Percentiles rank a stretch among this genome's conserved stretches.
phyloP scores from a whole-genome alignment of 169 alveolate genomes.

The Plasmodium adleri region DNA sequence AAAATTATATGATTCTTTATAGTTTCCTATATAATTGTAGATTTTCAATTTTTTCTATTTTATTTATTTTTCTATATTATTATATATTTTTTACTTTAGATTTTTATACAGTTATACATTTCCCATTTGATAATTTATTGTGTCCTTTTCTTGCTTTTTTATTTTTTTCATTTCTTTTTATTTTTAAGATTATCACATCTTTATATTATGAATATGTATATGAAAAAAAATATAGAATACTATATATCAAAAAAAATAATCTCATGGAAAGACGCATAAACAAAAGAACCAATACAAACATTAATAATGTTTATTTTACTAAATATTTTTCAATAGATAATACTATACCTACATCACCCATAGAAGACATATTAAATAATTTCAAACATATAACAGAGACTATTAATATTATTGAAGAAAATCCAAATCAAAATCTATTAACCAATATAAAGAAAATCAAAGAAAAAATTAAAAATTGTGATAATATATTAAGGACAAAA shows the following conservation, averaged over 20 bases:
- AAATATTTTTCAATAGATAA: constrained; percentile 69
- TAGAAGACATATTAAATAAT: constrained; percentile 54
- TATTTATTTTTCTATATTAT: constrained; percentile 16
- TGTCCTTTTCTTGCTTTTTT: too few relatives aligned
- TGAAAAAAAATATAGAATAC: constrained; percentile 16
- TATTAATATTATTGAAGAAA: constrained; percentile 34
- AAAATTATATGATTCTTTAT: constrained; percentile 65
- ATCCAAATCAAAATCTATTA: constrained; percentile 12
- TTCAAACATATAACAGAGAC: constrained; percentile 23
- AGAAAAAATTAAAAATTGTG: constrained; percentile 68
- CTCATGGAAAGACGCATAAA: neutral
- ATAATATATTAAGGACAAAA: constrained; percentile 60
- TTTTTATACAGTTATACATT: neutral
- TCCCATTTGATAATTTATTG: neutral
- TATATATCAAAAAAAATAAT: neutral
- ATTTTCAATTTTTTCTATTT: constrained; percentile 32
- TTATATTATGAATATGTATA: constrained; percentile 28
- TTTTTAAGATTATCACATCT: constrained; percentile 19
- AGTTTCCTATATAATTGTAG: constrained; percentile 36
- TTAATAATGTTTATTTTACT: constrained; percentile 1
- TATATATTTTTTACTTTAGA: constrained; percentile 11
- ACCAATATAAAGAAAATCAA: constrained; percentile 21
- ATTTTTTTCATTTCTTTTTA: neutral
- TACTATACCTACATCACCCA: constrained; percentile 54
- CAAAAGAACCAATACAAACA: neutral